phyloP scores from a whole-genome alignment of 2,329 filamentous ascomycete genomes.

The Bipolaris oryzae region DNA sequence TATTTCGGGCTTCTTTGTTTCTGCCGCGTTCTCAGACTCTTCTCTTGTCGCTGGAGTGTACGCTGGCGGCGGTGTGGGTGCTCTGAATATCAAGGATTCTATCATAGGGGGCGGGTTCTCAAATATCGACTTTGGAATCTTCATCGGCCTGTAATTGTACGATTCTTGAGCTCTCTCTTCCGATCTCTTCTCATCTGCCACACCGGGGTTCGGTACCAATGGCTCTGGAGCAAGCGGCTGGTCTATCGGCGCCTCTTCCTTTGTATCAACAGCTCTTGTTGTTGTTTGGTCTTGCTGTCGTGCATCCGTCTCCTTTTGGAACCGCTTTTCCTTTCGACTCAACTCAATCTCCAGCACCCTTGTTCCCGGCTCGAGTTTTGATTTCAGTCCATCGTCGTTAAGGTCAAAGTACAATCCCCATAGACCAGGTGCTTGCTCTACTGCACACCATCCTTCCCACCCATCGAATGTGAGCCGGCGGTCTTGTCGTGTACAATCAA shows the following conservation, averaged over 20 bases:
- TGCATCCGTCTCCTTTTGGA: constrained; percentile 32
- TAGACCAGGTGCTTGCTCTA: constrained; percentile 42
- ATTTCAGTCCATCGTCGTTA: constrained; percentile 47
- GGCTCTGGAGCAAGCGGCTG: constrained; percentile 26
- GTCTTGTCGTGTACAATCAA: constrained; percentile 48
- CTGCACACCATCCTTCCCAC: constrained; percentile 49
- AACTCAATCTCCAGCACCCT: constrained; percentile 63
- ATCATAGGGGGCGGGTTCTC: constrained; percentile 22
- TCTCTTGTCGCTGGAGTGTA: constrained; percentile 11
- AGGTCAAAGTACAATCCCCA: constrained; percentile 56
- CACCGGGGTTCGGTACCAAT: constrained; percentile 26
- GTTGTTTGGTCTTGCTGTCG: constrained; percentile 43
- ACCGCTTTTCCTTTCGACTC: constrained; percentile 58
- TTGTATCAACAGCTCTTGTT: constrained; percentile 31
- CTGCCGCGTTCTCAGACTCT: neutral
- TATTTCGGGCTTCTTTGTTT: neutral
- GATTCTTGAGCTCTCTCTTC: neutral
- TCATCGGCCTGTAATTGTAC: constrained; percentile 18
- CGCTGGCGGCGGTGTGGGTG: constrained; percentile 34
- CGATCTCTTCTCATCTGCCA: constrained; percentile 1
- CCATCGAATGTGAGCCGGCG: constrained; percentile 46
- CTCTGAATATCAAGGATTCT: constrained; percentile 3
- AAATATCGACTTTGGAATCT: constrained; percentile 32
- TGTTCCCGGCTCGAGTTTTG: constrained; percentile 56
- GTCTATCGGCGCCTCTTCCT: constrained; percentile 36